Evolutionary conservation across 1,284 basidiomycete genomes (phyloP).

Genomic region (Chiua sp.): DNA sequence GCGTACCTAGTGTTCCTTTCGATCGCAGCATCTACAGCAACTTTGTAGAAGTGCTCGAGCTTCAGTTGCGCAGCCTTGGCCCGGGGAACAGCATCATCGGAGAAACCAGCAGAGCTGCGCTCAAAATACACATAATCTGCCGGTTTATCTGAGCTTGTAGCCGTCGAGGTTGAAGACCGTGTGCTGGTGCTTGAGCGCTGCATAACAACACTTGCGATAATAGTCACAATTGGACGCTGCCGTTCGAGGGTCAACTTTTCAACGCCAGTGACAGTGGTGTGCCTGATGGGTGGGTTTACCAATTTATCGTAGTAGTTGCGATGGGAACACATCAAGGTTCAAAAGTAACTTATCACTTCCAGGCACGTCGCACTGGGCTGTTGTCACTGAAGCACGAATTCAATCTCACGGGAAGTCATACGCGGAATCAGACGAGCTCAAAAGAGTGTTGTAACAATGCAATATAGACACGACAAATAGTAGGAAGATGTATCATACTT

Average conservation of each 20-base stretch:
- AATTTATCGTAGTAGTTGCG: constrained; percentile 18
- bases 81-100: constrained; percentile 76
- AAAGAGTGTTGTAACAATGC: constrained; percentile 2
- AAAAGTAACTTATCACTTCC: not conserved
- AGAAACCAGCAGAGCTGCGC: constrained; percentile 71
- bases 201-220: constrained; percentile 16
- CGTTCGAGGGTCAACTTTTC: not conserved
- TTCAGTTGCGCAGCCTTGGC: constrained; percentile 91
- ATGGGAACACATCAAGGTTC: constrained; percentile 26
- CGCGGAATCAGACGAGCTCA: constrained; percentile 4
- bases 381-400: too few species aligned
- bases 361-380: too few species aligned
- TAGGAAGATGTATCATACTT: not conserved
- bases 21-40: constrained; percentile 90
- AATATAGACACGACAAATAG: constrained; percentile 1
- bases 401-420: too few species aligned
- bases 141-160: constrained; percentile 34
- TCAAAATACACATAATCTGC: constrained; percentile 87
- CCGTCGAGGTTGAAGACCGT: constrained; percentile 30
- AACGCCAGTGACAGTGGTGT: not conserved
- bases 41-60: constrained; percentile 91
- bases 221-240: not conserved
- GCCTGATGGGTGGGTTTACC: not conserved
- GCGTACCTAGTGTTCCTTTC: constrained; percentile 84
- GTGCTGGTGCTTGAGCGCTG: constrained; percentile 38